phyloP scores from a whole-genome alignment of 1,284 basidiomycete species.

The Tylopilus sp. region DNA sequence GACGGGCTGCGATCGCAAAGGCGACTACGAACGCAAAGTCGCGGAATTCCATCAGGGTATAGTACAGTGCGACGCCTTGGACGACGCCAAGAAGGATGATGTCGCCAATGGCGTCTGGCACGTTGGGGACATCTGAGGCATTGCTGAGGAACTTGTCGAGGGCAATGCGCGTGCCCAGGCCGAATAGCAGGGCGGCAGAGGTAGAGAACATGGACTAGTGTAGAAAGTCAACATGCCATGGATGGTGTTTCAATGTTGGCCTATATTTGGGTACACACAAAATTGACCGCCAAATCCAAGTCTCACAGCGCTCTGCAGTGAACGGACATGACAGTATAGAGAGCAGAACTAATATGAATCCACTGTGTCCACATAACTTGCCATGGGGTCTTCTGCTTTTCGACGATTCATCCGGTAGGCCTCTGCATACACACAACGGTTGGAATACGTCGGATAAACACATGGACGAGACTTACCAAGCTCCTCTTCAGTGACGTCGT shows the following conservation, averaged over 20 bases:
- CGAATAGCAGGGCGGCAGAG: conserved; percentile 43
- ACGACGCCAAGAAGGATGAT: conserved; percentile 63
- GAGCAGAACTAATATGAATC: conserved; percentile 25
- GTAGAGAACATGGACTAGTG: conserved; percentile 39
- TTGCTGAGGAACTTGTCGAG: conserved; percentile 51
- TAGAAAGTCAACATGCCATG: conserved; percentile 19
- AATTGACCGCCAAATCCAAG: conserved; percentile 28
- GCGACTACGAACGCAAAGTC: conserved; percentile 52
- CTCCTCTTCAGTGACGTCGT: conserved; percentile 88
- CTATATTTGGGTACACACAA: conserved; percentile 23
- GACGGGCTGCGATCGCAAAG: conserved; percentile 53
- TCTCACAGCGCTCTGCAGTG: neutral
- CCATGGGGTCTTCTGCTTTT: conserved; percentile 82
- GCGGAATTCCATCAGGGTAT: conserved; percentile 51
- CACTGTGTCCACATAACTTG: conserved; percentile 68
- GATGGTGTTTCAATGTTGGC: conserved; percentile 16
- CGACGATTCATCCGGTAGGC: conserved; percentile 73
- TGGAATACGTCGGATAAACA: neutral
- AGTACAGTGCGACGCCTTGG: conserved; percentile 70
- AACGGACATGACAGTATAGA: conserved; percentile 20
- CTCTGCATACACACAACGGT: conserved; percentile 47
- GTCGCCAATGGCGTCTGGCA: conserved; percentile 46
- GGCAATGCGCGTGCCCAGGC: conserved; percentile 64
- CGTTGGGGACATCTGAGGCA: conserved; percentile 33
- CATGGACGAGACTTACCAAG: conserved; percentile 56